A percentile compares a stretch with the other conserved stretches of the same genome.
Evolutionary conservation across 176 grass and related monocot genomes (phyloP).

Genomic region (Stipa capillata): DNA sequence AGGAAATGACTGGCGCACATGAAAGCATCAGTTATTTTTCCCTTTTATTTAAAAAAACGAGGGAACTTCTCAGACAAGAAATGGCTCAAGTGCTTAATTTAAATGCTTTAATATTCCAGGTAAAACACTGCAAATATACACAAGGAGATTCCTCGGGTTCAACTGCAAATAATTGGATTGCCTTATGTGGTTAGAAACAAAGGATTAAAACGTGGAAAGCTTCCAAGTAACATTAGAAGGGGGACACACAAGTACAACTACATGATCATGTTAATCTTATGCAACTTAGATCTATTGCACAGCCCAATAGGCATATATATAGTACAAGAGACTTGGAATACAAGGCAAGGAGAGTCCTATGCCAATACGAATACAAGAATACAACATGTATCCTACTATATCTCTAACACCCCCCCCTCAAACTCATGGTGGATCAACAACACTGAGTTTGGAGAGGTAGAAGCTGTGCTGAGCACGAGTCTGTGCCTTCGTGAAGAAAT

Average conservation of each 20-base stretch:
- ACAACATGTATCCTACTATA: no score
- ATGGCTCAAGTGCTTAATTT: not conserved
- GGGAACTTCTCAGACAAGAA: not conserved
- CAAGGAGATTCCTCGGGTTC: not conserved
- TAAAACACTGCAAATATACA: not conserved
- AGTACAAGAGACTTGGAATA: no score
- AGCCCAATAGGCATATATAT: no score
- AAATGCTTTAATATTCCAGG: not conserved
- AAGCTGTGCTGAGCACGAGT: no score
- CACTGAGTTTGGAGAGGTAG: no score
- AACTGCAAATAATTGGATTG: not conserved
- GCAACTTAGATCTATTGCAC: no score
- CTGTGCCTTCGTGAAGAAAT: no score
- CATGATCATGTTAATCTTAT: no score
- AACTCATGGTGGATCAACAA: no score
- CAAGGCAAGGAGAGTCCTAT: no score
- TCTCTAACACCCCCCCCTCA: no score
- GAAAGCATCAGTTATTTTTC: not conserved
- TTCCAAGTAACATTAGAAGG: not conserved
- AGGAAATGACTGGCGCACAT: not conserved
- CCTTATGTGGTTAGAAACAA: not conserved
- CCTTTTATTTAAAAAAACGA: not conserved
- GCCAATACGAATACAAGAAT: no score
- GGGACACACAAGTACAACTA: not conserved
- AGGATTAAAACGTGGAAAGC: not conserved